These are phyloP conservation scores for Fusarium xylarioides DNA, from an alignment of 2,329 filamentous ascomycete species.

Conservation along the genomic window DNA sequence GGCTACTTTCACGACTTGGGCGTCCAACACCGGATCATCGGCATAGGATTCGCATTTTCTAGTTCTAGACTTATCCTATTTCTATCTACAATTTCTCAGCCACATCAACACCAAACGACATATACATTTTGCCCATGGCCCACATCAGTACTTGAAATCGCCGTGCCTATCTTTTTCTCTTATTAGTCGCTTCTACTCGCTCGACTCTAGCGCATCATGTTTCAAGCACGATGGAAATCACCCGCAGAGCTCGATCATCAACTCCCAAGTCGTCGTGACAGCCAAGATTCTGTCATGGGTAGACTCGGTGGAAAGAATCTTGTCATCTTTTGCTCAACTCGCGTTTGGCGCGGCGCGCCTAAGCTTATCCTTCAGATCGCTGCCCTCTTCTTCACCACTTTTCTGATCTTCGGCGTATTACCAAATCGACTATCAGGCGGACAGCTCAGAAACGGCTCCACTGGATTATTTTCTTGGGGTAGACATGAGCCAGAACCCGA, in stretches of 20 bases:
- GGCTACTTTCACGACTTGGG: neutral
- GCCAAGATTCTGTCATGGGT: constrained; percentile 34
- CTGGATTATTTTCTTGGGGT: constrained; percentile 35
- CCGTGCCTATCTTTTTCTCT: neutral
- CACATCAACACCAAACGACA: neutral
- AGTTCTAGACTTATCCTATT: neutral
- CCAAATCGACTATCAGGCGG: constrained; percentile 37
- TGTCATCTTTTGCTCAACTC: constrained; percentile 53
- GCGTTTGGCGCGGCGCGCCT: constrained; percentile 50
- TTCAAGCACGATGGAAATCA: constrained; percentile 38
- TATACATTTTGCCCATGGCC: constrained; percentile 7
- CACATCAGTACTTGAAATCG: neutral
- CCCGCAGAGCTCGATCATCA: constrained; percentile 37
- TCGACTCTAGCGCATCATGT: constrained; percentile 24
- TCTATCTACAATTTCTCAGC: neutral
- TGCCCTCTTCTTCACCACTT: constrained; percentile 39
- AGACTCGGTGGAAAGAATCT: constrained; percentile 42
- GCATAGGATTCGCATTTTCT: neutral
- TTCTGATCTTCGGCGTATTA: constrained; percentile 42
- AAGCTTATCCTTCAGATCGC: constrained; percentile 44
- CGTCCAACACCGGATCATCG: constrained; percentile 9
- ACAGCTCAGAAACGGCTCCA: constrained; percentile 37
- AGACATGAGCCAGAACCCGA: constrained; percentile 35
- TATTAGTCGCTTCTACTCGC: neutral
- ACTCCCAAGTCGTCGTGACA: constrained; percentile 20